Evolutionary conservation across 1,139 yeast species (phyloP), one percentile per base, ranked within the genome.

Genomic region (Candida buenavistaensis): DNA sequence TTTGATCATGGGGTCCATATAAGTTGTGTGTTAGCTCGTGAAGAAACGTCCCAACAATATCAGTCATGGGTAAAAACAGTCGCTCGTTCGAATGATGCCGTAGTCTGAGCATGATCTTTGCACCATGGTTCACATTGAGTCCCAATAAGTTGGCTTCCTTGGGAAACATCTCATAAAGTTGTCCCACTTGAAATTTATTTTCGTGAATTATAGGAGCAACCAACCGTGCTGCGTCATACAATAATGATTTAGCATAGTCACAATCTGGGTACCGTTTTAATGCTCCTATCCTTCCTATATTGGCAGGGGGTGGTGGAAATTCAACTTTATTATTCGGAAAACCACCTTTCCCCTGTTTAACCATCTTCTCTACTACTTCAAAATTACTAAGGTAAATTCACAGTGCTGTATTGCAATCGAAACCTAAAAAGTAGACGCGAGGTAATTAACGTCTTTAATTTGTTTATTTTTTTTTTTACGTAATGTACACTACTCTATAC

Each of bases 1-100:
- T 62, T 13, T 65, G 75, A 59, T 92, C 84, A 53, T 92, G 98
- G 0, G 95, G 83, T 0, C 96, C 96, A 50, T 66, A 66, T 19
- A 71, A 53, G 55, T 88, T 90, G 53, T 92, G 98, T 2, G 89
- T 77, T 29, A 92, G 64, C 55, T 92, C 98, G 56, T 92, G 98
- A 8, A 92, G 64, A 78, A 89, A 75, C 0, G 96, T 88, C 0
- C 90, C 96, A 11, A 90, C 54, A 2, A 89, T 61, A 35, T 80
- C 82, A 10, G 81, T 77, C 57, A 83, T 63, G 1, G 90, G 82
- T 16, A 80, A 59, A 52, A 90, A 89, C 58, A 60, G 62, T 20
- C 63, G 51, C 24, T 75, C 76, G 51, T 83, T 76, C 15, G 66
- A 57, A 14, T 79, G 75, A 28, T 74, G 74, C 37, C 97, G 64